A percentile compares a stretch with the other conserved stretches of the same genome.
phyloP scores from a whole-genome alignment of 805 yeast species.

The Ogataea trehalophila region DNA sequence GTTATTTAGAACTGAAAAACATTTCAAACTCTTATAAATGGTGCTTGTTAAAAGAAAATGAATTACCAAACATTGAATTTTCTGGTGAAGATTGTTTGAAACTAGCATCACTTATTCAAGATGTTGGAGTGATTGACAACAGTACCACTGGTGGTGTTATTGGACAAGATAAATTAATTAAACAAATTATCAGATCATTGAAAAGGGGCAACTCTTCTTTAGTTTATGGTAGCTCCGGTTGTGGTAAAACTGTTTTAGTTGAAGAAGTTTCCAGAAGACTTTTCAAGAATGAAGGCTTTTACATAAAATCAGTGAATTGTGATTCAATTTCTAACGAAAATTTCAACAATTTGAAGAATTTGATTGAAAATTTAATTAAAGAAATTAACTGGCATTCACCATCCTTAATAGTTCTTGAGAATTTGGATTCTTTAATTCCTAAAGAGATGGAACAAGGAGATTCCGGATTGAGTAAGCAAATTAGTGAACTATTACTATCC shows the following conservation, averaged over 20 bases:
- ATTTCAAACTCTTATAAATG: slow-evolving; percentile 16
- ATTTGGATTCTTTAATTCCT: slow-evolving; percentile 66
- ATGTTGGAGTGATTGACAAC: not conserved
- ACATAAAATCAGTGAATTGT: slow-evolving; percentile 48
- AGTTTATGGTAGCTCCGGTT: slow-evolving; percentile 70
- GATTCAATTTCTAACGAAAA: slow-evolving; percentile 53
- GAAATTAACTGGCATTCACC: slow-evolving; percentile 66
- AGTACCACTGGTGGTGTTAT: slow-evolving; percentile 32
- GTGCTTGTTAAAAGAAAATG: slow-evolving; percentile 21
- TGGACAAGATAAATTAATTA: slow-evolving; percentile 50
- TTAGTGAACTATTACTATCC: slow-evolving; percentile 53
- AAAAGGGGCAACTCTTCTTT: slow-evolving; percentile 47
- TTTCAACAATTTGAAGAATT: slow-evolving; percentile 38
- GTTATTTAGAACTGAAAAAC: slow-evolving; percentile 45
- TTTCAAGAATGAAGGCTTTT: slow-evolving; percentile 35
- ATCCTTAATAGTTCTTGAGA: slow-evolving; percentile 68
- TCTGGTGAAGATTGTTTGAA: slow-evolving; percentile 44
- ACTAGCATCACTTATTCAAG: slow-evolving; percentile 35
- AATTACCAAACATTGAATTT: slow-evolving; percentile 35
- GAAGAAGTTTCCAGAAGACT: slow-evolving; percentile 37
- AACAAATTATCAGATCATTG: slow-evolving; percentile 35
- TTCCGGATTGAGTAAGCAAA: slow-evolving; percentile 54
- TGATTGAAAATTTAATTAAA: slow-evolving; percentile 47
- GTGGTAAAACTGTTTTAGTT: slow-evolving; percentile 69
- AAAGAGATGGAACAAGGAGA: slow-evolving; percentile 58